Evolutionary conservation across 2,329 filamentous ascomycete genomes (phyloP).

Genomic region (Cordyceps cicadae): DNA sequence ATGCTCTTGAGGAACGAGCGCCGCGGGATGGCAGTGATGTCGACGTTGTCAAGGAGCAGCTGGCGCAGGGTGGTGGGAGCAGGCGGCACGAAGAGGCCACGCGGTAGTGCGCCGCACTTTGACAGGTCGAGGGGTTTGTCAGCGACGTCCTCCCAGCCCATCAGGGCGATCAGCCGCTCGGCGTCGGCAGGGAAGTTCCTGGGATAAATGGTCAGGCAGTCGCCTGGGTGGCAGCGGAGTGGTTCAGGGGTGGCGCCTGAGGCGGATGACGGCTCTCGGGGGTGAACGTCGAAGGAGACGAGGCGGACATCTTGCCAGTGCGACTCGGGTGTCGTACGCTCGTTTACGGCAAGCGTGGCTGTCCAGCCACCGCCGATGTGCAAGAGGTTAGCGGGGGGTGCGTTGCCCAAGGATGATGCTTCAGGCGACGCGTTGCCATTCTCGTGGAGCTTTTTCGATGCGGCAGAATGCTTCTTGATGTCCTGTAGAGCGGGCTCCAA

Average conservation of each 20-base stretch:
- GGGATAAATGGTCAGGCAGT: constrained; percentile 73
- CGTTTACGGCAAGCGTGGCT: constrained; percentile 57
- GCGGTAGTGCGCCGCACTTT: constrained; percentile 23
- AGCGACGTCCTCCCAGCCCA: constrained; percentile 69
- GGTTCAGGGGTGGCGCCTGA: constrained; percentile 13
- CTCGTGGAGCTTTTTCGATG: not conserved
- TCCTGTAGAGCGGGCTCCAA: constrained; percentile 21
- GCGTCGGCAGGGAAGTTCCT: constrained; percentile 82
- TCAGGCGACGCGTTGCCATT: constrained; percentile 11
- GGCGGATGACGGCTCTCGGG: not conserved
- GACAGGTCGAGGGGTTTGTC: constrained; percentile 56
- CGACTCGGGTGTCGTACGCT: constrained; percentile 60
- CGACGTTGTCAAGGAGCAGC: constrained; percentile 73
- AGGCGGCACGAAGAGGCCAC: constrained; percentile 29
- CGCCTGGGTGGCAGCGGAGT: constrained; percentile 55
- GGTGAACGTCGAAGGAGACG: constrained; percentile 49
- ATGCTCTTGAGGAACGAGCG: constrained; percentile 78
- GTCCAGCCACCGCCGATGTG: constrained; percentile 48
- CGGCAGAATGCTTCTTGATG: not conserved
- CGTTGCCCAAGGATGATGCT: constrained; percentile 12
- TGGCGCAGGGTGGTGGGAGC: constrained; percentile 55
- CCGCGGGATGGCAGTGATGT: constrained; percentile 82
- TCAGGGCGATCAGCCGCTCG: constrained; percentile 65
- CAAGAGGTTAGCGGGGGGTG: constrained; percentile 31
- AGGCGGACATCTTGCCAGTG: constrained; percentile 96